Evolutionary conservation across 2,329 filamentous ascomycete species (phyloP).

Genomic region (Fusarium chaquense): DNA sequence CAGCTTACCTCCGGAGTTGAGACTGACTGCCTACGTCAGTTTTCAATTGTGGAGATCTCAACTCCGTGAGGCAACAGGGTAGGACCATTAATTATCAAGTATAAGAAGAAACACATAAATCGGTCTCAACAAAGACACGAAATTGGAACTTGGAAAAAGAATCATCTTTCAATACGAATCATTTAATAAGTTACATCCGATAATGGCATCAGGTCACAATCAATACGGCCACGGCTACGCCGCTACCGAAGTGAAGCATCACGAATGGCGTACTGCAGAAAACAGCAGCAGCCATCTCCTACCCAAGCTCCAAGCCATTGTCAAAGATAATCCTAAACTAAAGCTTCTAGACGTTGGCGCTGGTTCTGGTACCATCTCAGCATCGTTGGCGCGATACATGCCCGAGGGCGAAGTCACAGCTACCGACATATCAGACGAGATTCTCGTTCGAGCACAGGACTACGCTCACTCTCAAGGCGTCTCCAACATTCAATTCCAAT

Average conservation of each 20-base stretch:
- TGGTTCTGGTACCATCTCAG: slow-evolving; percentile 63
- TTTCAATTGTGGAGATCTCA: slow-evolving; percentile 1
- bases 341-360: slow-evolving; percentile 62
- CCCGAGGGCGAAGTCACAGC: slow-evolving; percentile 54
- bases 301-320: slow-evolving; percentile 51
- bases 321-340: slow-evolving; percentile 48
- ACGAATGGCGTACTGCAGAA: slow-evolving; percentile 57
- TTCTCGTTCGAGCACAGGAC: slow-evolving; percentile 45
- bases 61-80: slow-evolving; percentile 9
- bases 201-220: slow-evolving; percentile 45
- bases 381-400: slow-evolving; percentile 56
- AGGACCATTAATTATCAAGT: neutral
- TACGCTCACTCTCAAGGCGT: slow-evolving; percentile 43
- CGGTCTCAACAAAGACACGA: neutral
- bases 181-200: neutral
- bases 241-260: slow-evolving; percentile 47
- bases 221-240: slow-evolving; percentile 47
- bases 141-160: neutral
- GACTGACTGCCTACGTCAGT: neutral
- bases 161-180: neutral
- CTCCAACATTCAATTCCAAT: slow-evolving; percentile 47
- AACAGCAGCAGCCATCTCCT: slow-evolving; percentile 59
- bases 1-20: slow-evolving; percentile 15
- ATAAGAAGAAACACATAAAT: neutral
- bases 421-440: slow-evolving; percentile 50